Evolutionary conservation across 2,329 filamentous ascomycete species (phyloP), one percentile per base, ranked within the genome.

Genomic region (Pseudogymnoascus sp.): DNA sequence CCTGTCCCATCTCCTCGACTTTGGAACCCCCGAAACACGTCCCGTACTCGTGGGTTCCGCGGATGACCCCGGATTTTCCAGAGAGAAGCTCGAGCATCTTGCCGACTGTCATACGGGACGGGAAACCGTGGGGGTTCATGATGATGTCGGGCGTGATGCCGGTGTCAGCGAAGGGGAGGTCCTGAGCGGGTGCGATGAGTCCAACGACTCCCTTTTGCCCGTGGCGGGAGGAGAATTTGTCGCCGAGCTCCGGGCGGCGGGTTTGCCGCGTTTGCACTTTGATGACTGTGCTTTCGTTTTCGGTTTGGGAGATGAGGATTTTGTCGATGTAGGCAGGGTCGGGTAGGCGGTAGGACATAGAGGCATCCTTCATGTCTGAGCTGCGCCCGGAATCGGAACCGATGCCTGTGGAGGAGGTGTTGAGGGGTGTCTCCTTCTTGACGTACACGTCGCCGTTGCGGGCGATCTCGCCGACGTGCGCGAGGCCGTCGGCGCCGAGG

Each of bases 51-150:
- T 91, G 88, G 6, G 89, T 87, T 4, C 95, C 95, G 64, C 88
- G 84, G 3, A 99, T 77, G 1, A 99, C 87, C 11, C 93, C 91
- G 0, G 95, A 95, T 77, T 99, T 99, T 67, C 95, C 95, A 0
- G 93, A 91, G 14, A 99, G 82, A 50, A 96, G 90, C 74, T 99
- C 95, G 60, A 99, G 85, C 81, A 99, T 89, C 77, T 99, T 99
- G 34, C 95, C 95, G 66, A 99, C 95, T 62, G 95, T 99, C 95
- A 99, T 99, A 76, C 95, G 95, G 34, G 93, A 97, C 1, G 95
- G 95, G 82, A 99, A 99, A 87, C 95, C 95, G 78, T 99, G 95
- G 0, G 96, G 95, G 80, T 99, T 99, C 95, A 99, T 99, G 84
- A 99, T 99, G 69, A 99, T 97, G 76, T 99, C 95, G 0, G 95